phyloP scores from a whole-genome alignment of 148 eudicot species.

The Drosera capensis region DNA sequence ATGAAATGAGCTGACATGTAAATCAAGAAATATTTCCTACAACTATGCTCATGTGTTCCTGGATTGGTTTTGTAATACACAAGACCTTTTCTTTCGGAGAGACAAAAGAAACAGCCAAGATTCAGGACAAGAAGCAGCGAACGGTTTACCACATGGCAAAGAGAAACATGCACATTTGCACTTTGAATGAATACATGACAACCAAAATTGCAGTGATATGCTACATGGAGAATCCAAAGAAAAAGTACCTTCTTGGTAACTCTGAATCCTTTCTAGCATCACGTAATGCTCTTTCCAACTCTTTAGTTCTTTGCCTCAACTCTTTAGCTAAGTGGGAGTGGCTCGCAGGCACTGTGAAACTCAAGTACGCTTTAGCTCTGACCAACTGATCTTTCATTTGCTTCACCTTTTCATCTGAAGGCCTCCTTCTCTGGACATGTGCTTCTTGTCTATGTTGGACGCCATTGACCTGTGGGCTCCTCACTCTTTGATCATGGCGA shows the following conservation, averaged over 20 bases:
- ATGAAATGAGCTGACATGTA: no score
- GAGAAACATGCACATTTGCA: no score
- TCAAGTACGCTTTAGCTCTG: slow-evolving; percentile 75
- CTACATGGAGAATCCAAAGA: not conserved
- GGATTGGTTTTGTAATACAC: no score
- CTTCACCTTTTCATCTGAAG: not conserved
- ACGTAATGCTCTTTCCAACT: slow-evolving; percentile 50
- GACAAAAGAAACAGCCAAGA: no score
- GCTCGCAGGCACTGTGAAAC: slow-evolving; percentile 38
- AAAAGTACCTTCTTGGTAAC: slow-evolving; percentile 41
- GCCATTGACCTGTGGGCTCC: slow-evolving; percentile 5
- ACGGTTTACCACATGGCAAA: no score
- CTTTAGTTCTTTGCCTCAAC: slow-evolving; percentile 57
- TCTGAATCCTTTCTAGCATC: slow-evolving; percentile 52
- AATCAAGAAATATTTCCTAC: no score
- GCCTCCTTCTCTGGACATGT: slow-evolving; percentile 4
- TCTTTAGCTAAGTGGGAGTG: slow-evolving; percentile 70
- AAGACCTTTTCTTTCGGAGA: no score
- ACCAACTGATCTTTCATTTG: slow-evolving; percentile 49
- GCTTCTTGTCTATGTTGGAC: slow-evolving; percentile 13
- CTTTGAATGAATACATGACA: no score
- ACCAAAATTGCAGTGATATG: not conserved
- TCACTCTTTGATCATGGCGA: slow-evolving; percentile 12
- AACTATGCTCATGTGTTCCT: no score
- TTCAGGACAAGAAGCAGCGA: no score